Percentiles rank a stretch among this genome's conserved stretches.
phyloP scores from a whole-genome alignment of 2,329 filamentous ascomycete species.

The Calonectria pauciramosa region DNA sequence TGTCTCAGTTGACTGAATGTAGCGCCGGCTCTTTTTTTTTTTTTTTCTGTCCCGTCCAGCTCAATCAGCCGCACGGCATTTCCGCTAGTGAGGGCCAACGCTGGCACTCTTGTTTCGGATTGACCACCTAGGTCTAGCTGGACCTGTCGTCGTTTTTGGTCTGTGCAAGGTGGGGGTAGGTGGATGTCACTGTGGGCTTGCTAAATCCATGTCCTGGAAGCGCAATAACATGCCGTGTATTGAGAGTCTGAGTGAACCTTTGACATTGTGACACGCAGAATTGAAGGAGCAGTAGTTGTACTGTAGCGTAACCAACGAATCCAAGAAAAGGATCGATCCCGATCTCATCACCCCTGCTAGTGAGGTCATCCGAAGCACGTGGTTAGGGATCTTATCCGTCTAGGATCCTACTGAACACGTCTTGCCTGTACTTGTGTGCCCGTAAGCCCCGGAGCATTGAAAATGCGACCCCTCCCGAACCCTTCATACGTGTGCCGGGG shows the following conservation, averaged over 20 bases:
- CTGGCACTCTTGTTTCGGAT: conserved; percentile 19
- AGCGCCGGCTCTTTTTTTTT: conserved; percentile 28
- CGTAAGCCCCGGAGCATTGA: conserved; percentile 10
- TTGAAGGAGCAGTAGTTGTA: conserved; percentile 1
- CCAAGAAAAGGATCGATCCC: conserved; percentile 6
- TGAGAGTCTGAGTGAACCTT: not conserved
- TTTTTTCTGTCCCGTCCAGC: conserved; percentile 18
- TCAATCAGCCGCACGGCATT: conserved; percentile 27
- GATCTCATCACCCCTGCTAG: conserved; percentile 15
- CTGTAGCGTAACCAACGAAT: not conserved
- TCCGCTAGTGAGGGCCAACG: conserved; percentile 20
- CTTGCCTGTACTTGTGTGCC: conserved; percentile 8
- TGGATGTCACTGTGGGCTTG: conserved; percentile 15
- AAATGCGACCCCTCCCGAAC: not conserved
- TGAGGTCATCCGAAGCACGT: conserved; percentile 26
- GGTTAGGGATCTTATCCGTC: conserved; percentile 11
- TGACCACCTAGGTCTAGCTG: conserved; percentile 9
- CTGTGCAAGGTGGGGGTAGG: not conserved
- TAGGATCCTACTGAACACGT: not conserved
- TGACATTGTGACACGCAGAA: conserved; percentile 13
- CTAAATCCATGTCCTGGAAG: conserved; percentile 9
- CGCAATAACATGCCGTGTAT: conserved; percentile 6
- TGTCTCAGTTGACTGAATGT: conserved; percentile 37
- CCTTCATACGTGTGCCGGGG: conserved; percentile 17
- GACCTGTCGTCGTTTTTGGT: not conserved